phyloP scores from a whole-genome alignment of 345 rosid genomes.

The Salix purpurea region DNA sequence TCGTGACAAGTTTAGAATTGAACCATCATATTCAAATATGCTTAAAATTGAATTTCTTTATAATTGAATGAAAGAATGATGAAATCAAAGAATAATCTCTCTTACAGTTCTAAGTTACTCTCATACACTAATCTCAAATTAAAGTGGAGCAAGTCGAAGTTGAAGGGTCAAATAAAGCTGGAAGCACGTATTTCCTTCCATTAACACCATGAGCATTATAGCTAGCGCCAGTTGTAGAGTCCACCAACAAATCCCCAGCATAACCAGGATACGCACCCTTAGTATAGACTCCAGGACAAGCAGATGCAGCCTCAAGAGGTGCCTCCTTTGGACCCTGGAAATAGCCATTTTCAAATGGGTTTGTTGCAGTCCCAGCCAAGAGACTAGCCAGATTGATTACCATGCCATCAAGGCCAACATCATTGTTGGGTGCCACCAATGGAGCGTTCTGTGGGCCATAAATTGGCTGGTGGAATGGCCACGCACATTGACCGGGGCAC shows the following conservation, averaged over 20 bases:
- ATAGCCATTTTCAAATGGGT: slow-evolving; percentile 29
- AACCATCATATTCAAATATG: neutral
- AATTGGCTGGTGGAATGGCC: slow-evolving; percentile 32
- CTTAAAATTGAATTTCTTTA: neutral
- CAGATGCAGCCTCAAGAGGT: slow-evolving; percentile 28
- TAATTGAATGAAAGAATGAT: neutral
- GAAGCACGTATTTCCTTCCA: slow-evolving; percentile 30
- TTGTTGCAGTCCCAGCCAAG: slow-evolving; percentile 28
- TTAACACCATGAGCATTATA: slow-evolving; percentile 24
- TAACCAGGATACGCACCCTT: slow-evolving; percentile 32
- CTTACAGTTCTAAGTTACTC: neutral
- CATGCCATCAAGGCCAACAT: slow-evolving; percentile 28
- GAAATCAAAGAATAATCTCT: neutral
- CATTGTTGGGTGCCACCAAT: slow-evolving; percentile 22
- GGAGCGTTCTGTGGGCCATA: slow-evolving; percentile 25
- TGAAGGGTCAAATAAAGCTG: slow-evolving; percentile 27
- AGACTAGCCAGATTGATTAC: slow-evolving; percentile 26
- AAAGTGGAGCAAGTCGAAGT: slow-evolving; percentile 20
- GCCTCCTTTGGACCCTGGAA: slow-evolving; percentile 32
- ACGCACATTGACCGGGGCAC: slow-evolving; percentile 31
- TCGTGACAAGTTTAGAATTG: too few species aligned
- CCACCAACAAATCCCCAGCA: slow-evolving; percentile 23
- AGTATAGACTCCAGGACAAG: slow-evolving; percentile 22
- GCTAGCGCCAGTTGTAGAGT: slow-evolving; percentile 22
- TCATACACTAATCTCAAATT: neutral